phyloP scores from a whole-genome alignment of 176 grass and related monocot genomes.

The Elymus sibiricus region DNA sequence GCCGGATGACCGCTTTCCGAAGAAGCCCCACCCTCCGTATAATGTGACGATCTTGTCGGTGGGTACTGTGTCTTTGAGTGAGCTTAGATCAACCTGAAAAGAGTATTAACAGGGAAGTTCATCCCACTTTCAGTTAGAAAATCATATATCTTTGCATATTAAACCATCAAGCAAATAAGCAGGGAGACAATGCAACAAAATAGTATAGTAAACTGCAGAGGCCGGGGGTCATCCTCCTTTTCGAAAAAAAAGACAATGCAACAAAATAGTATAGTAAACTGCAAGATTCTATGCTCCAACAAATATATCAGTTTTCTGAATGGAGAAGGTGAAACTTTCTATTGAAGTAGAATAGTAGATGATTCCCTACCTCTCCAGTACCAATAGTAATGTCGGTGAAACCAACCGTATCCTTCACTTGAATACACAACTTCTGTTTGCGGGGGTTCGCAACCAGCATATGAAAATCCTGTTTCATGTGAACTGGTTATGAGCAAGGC shows the following conservation, averaged over 20 bases:
- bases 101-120: background rate
- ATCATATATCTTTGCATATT: background rate
- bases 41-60: slow-evolving; percentile 77
- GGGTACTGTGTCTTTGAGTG: slow-evolving; percentile 91
- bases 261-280: no score
- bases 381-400: slow-evolving; percentile 78
- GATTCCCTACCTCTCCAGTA: slow-evolving; percentile 82
- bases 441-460: slow-evolving; percentile 75
- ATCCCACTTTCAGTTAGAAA: background rate
- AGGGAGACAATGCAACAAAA: background rate
- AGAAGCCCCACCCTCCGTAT: slow-evolving; percentile 62
- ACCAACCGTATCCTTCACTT: slow-evolving; percentile 88
- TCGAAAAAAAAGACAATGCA: no score
- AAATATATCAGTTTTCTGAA: no score
- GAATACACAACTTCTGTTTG: slow-evolving; percentile 70
- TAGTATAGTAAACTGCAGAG: no score
- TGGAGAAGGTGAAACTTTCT: no score
- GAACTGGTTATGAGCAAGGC: background rate
- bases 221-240: no score
- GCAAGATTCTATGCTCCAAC: background rate
- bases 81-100: slow-evolving; percentile 79
- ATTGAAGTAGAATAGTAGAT: no score
- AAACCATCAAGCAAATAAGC: background rate
- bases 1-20: slow-evolving; percentile 55
- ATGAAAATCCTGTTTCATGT: slow-evolving; percentile 75